Base-by-base conservation (phyloP, 2,329 filamentous ascomycete species). In the Chaetomiaceae sp. region DNA sequence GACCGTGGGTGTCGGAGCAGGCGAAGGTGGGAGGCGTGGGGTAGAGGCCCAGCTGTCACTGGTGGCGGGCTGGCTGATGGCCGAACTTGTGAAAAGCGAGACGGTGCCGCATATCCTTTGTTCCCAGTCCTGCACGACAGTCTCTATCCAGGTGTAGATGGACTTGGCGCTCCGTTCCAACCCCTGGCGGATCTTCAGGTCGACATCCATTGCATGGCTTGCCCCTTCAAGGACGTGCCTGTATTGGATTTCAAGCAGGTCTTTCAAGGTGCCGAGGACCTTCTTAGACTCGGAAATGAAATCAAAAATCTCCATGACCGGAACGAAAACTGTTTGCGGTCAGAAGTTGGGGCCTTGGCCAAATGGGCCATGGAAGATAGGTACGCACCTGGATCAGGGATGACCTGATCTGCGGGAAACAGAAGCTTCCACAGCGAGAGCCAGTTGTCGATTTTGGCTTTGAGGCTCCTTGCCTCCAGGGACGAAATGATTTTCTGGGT, bases 361-460 rank as follows among this genome's bases (percentile, higher is more conserved):
- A 24, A 6, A 30, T 18, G 29, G 17, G n/a, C 11, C n/a, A n/a
- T 10, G 1, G 6, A 12, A 5, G 11, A 11, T 6, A 12, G 9
- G 22, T 8, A 37, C 52, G 15, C 44, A 58, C 56, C 48, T 38
- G 56, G 51, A 37, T 56, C 53, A 1, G 56, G 56, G 18, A 58
- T 51, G 5, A 37, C 33, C 7, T 39, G 35, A 33, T 56, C 56
- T n/a, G 32, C 38, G 3, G 54, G 56, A 27, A 58, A 58, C 12
- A 58, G 45, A 12, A 58, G 52, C 14, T 51, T 56, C 56, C 56
- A 58, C n/a, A 58, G 22, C 8, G 56, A 56, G 11, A 44, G n/a
- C 56, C 56, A 58, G 38, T 58, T 58, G 44, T 58, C 56, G 15
- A 58, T 58, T 34, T 58, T 58, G 39, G 51, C 49, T 40, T 55